Evolutionary conservation across 2,329 filamentous ascomycete species (phyloP).

Genomic region (Nothopassalora personata): DNA sequence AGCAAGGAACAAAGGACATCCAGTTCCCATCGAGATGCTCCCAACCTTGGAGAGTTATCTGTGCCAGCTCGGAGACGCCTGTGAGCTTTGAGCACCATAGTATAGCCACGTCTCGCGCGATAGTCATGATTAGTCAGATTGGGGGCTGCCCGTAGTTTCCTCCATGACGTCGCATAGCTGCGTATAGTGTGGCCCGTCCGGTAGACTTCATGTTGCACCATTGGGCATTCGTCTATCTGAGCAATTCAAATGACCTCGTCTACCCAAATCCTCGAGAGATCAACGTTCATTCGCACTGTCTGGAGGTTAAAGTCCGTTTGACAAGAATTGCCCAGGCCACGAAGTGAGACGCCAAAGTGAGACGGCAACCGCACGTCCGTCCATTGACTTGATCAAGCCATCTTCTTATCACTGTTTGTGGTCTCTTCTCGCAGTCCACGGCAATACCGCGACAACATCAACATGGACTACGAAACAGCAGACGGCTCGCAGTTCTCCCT

Average conservation of each 20-base stretch:
- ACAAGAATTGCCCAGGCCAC: background rate
- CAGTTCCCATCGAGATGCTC: no score
- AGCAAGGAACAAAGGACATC: no score
- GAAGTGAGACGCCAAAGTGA: background rate
- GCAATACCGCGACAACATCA: background rate
- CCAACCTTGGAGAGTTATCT: no score
- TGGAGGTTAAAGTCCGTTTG: background rate
- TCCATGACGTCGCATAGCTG: no score
- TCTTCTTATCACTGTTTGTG: background rate
- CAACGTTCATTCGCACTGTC: background rate
- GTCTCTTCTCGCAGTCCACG: background rate
- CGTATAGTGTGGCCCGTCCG: no score
- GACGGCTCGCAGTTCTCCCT: conserved; percentile 29
- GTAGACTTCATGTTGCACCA: background rate
- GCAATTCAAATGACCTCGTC: background rate
- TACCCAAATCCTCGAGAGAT: background rate
- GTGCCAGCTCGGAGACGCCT: no score
- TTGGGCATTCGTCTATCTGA: background rate
- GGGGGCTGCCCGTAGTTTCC: no score
- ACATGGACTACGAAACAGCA: conserved; percentile 28
- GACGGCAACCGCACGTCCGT: background rate
- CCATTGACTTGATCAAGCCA: background rate
- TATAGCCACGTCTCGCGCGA: no score
- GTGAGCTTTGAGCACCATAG: no score
- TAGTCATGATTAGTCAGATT: no score